Evolutionary conservation across 257 asterid genomes (phyloP).

Genomic region (Fraxinus americana): DNA sequence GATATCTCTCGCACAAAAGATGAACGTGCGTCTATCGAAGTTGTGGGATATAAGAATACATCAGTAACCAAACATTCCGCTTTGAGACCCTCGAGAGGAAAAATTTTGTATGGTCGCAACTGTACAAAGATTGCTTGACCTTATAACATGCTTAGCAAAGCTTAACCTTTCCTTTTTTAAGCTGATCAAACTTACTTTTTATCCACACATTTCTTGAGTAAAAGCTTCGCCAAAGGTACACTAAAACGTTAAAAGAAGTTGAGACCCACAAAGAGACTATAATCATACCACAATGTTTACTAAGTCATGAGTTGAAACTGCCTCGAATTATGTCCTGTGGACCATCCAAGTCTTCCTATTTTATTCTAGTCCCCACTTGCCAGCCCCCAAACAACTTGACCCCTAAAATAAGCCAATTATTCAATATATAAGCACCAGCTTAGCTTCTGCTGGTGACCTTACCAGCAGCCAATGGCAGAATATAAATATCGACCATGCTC

Average conservation of each 20-base stretch:
- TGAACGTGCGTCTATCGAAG: too few species aligned
- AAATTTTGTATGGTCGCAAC: too few species aligned
- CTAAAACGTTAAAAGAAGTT: background rate
- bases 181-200: too few species aligned
- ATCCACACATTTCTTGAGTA: too few species aligned
- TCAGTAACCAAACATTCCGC: too few species aligned
- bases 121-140: too few species aligned
- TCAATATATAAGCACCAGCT: background rate
- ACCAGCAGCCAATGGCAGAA: background rate
- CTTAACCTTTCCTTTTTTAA: too few species aligned
- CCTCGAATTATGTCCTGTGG: background rate
- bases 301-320: background rate
- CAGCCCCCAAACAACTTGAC: background rate
- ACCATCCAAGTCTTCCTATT: background rate
- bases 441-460: background rate
- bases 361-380: background rate
- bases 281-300: constrained; percentile 1
- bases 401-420: background rate
- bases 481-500: background rate
- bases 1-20: too few species aligned
- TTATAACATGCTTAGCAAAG: too few species aligned
- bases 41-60: too few species aligned
- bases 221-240: background rate
- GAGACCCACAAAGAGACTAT: background rate
- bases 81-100: too few species aligned